Base-by-base conservation (phyloP, 768 basidiomycete species). In the Panus rudis region DNA sequence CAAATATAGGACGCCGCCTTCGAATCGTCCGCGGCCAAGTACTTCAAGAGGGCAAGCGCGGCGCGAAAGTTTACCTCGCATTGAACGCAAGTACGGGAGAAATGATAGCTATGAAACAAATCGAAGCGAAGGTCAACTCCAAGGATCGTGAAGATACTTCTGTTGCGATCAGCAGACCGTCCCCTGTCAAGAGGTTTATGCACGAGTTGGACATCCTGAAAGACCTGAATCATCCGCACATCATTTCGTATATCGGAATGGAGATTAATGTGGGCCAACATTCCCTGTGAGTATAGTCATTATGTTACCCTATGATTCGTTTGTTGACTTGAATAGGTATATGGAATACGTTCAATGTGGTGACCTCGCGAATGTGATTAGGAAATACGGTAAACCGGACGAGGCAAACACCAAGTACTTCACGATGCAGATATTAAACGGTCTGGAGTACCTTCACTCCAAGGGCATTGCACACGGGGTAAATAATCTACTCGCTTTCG, bases 341-440 rank as follows among this genome's bases (percentile, higher is more conserved):
- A 69, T 97, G 54, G 94, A 97, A 68, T 97, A 96, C 60, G 92
- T 97, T 41, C 91, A 92, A 38, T 92, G 94, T 49, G 93, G 94
- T 12, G 92, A 92, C 1, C 75, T 97, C 48, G 86, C 88, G 52
- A 78, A 82, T 57, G 79, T 88, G 65, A 60, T 96, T 52, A 78
- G 83, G 41, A 88, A 88, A 46, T 85, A 93, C 58, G 91, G 91
- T 47, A 85, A 84, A 57, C 92, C 96, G 56, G 78, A 85, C 39
- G 88, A 93, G 56, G 76, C 83, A 46, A 84, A 94, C 21, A 84
- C 88, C 39, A 89, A 84, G 53, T 91, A 80, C 19, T 97, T 97
- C 56, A 89, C 90, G 2, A 68, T 66, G 30, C 93, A 97, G 65
- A 93, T 97, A 48, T 68, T 96, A 22, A 75, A 78, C 37, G 93